These are phyloP conservation scores for Gaeumannomyces sp. DNA, from an alignment of 2,329 filamentous ascomycete genomes.

Conservation along the genomic window DNA sequence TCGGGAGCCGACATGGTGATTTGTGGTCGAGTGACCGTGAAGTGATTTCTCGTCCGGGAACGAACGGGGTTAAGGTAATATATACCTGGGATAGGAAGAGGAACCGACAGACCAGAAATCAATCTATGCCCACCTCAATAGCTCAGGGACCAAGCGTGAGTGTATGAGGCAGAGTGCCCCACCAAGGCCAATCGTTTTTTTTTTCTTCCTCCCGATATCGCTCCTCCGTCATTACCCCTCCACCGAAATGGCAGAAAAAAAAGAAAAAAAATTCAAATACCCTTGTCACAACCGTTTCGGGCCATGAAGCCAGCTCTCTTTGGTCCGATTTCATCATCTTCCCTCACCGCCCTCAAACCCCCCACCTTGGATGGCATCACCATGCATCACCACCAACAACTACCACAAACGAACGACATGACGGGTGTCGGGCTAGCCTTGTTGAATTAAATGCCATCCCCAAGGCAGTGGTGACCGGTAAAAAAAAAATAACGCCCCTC, in stretches of 20 bases:
- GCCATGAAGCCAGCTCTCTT: background rate
- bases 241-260: background rate
- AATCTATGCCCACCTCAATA: too few species aligned
- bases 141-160: too few species aligned
- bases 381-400: background rate
- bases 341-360: background rate
- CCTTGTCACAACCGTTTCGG: background rate
- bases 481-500: too few species aligned
- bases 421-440: background rate
- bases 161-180: too few species aligned
- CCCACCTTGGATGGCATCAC: background rate
- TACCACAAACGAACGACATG: background rate
- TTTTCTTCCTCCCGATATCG: background rate
- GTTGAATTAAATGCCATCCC: background rate
- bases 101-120: too few species aligned
- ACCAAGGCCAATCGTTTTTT: background rate
- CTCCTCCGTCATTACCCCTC: background rate
- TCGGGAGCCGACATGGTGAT: slow-evolving; percentile 32
- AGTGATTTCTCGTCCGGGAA: background rate
- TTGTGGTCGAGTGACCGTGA: background rate
- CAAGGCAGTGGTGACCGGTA: too few species aligned
- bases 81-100: background rate
- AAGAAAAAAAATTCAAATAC: background rate
- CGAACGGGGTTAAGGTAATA: background rate
- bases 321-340: background rate